Evolutionary conservation across 2,329 filamentous ascomycete species (phyloP), one percentile per base, ranked within the genome.

Genomic region (Ophiostoma fasciatum): DNA sequence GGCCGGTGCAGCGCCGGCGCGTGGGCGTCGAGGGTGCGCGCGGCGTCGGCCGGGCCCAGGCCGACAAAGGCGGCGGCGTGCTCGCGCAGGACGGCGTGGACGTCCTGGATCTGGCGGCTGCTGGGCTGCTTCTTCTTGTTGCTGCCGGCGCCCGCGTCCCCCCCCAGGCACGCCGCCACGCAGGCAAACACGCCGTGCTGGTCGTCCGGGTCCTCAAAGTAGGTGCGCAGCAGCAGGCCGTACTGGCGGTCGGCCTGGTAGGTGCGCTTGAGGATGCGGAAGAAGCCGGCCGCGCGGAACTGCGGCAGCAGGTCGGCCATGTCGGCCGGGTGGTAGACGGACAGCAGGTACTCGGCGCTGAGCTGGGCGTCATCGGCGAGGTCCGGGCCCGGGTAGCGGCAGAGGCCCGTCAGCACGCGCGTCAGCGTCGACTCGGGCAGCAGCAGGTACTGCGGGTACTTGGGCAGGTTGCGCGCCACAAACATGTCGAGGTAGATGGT

Each of bases 401-500:
- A 98, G 5, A 98, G 66, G 3, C 85, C 80, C 26, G 74, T 65
- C 19, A 98, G 66, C 9, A 94, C 78, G 40, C 76, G 77, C 40
- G 85, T 82, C 1, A 98, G 65, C 2, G 82, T 80, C 3, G 82
- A 85, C 14, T 87, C 90, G 0, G 88, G 82, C 31, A 98, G 73
- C 10, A 96, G 70, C 34, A 98, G 77, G 50, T 94, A 94, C 52
- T 96, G 88, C 1, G 87, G 85, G 50, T 94, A 98, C 54, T 98
- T 98, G 4, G 92, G 83, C 33, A 98, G 61, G 52, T 94, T 98
- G 38, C 90, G 76, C 14, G 90, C 88, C 51, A 98, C 81, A 51
- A 98, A 98, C 85, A 98, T 98, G 57, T 98, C 85, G 30, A 98
- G 70, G 55, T 94, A 98, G 38, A 98, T 82, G 11, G 82, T 87